Evolutionary conservation across 2,329 filamentous ascomycete genomes (phyloP), one percentile per base, ranked within the genome.

Genomic region (Ophiobolus disseminans): DNA sequence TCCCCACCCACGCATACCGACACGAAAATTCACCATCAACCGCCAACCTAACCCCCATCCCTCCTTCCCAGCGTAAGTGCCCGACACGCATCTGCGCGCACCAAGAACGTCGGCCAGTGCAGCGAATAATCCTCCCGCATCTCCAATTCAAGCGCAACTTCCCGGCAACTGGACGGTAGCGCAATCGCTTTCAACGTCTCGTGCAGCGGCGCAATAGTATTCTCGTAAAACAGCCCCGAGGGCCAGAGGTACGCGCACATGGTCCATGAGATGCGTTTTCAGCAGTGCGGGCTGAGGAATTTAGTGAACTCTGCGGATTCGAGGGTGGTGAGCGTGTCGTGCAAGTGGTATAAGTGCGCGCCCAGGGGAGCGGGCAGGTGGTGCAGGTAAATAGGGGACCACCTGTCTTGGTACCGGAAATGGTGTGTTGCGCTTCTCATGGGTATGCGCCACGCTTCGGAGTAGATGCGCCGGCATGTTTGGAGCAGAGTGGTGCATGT

Each of bases 391-490:
- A 48, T 9, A 45, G 43, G 51, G 0, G 50, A 55, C 19, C 45
- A 50, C 14, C 26, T 39, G 0, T 48, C 50, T 1, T 51, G 40
- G 10, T 55, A 36, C 1, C 53, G 22, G 36, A 60, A 40, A 30
- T 67, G 62, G 37, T 69, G 64, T 0, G 68, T 70, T 1, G 65
- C 44, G 32, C 63, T 65, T 16, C 54, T 49, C 3, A 73, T 30
- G 2, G 74, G 73, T 2, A 76, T 67, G 3, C 66, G 47, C 4
- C 62, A 65, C 0, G 74, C 69, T 48, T 77, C 75, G 16, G 51
- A 58, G 53, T 76, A 77, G 20, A 74, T 53, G 2, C 67, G 58
- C 5, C 73, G 69, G 38, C 74, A 77, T 5, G 74, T 75, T 16
- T 53, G 63, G 0, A 77, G 66, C 13, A 77, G 61, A 4, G 57